Conservation (phyloP, 345 rosid genomes). For the Rhodomyrtus tomentosa region DNA sequence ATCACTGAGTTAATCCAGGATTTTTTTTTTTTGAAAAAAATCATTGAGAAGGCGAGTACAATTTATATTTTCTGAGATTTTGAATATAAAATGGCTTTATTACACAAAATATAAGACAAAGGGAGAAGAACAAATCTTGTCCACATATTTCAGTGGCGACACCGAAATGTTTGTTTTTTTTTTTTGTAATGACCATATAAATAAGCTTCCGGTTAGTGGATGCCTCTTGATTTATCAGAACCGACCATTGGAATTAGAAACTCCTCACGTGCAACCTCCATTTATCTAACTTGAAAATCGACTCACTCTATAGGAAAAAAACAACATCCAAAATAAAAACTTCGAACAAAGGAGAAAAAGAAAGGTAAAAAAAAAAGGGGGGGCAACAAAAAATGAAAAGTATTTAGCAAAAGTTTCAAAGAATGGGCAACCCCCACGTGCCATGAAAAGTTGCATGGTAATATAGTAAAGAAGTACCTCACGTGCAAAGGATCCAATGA, state of each 20-base stretch:
- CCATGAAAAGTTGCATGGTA: slow-evolving; percentile 17
- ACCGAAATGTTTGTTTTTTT: background rate
- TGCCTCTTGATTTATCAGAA: background rate
- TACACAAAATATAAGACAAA: background rate
- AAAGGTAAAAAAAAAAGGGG: background rate
- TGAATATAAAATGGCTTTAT: background rate
- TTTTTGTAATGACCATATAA: background rate
- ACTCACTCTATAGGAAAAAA: background rate
- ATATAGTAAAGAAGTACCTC: slow-evolving; percentile 7
- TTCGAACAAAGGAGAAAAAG: background rate
- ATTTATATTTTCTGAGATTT: background rate
- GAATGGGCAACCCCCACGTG: slow-evolving; percentile 26
- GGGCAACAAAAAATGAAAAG: too few species aligned
- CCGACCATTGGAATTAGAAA: slow-evolving; percentile 3
- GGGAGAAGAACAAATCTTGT: background rate
- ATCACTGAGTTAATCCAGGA: too few species aligned
- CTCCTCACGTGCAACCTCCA: slow-evolving; percentile 1
- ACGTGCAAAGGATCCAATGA: slow-evolving; percentile 46
- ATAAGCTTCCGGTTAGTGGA: background rate
- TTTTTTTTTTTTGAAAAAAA: too few species aligned
- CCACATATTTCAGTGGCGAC: background rate
- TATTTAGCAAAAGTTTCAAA: background rate
- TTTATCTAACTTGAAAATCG: background rate
- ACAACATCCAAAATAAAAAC: background rate
- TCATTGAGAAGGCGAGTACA: background rate